Conservation (phyloP, 1,284 basidiomycete genomes). For the Marasmius sp. region DNA sequence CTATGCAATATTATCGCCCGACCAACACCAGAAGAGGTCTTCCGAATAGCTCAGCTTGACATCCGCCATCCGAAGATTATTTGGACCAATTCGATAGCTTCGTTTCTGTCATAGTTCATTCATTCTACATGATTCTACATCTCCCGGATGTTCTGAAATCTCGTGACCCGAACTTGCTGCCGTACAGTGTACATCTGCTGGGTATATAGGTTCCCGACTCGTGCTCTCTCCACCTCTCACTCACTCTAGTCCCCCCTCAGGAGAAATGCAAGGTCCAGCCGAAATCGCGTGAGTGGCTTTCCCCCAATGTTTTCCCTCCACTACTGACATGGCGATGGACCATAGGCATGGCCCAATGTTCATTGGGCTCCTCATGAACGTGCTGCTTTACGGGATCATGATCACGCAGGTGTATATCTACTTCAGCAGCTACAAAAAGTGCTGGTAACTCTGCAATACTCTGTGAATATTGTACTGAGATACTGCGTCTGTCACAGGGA, state of each 20-base stretch:
- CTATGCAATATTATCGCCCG: no score
- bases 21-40: no score
- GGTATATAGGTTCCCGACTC: no score
- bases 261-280: slow-evolving; percentile 10
- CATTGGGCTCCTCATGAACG: slow-evolving; percentile 32
- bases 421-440: slow-evolving; percentile 31
- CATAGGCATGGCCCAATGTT: slow-evolving; percentile 36
- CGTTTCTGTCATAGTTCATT: no score
- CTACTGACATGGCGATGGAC: background rate
- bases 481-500: slow-evolving; percentile 13
- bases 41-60: no score
- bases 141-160: no score
- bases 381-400: slow-evolving; percentile 38
- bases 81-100: no score
- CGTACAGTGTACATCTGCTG: no score
- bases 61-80: no score
- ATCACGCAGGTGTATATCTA: slow-evolving; percentile 37
- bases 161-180: no score
- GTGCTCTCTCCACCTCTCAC: no score
- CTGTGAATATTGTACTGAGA: background rate
- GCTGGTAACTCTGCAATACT: background rate
- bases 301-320: background rate
- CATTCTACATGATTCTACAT: no score
- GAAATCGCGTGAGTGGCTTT: slow-evolving; percentile 16
- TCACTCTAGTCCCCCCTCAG: background rate